These are phyloP conservation scores for Yarrowia divulgata DNA, from an alignment of 805 yeast species.

Conservation along the genomic window DNA sequence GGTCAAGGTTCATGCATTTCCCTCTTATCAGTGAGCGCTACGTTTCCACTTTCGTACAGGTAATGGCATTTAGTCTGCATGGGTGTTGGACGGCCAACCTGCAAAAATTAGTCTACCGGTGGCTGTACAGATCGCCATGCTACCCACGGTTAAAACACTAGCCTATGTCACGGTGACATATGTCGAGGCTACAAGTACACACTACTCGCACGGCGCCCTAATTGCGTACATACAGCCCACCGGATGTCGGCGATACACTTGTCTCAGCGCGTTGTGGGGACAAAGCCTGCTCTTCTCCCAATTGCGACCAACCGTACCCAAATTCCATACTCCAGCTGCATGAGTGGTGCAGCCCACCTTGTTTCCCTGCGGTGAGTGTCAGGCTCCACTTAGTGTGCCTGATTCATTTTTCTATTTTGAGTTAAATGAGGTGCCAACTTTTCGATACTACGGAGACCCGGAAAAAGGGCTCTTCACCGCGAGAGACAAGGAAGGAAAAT, in stretches of 20 bases:
- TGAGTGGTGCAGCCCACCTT: constrained; percentile 15
- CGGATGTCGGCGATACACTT: background rate
- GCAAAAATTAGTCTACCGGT: constrained; percentile 11
- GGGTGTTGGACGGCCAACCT: background rate
- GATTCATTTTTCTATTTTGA: constrained; percentile 37
- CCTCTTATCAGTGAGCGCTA: constrained; percentile 28
- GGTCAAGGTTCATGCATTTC: constrained; percentile 9
- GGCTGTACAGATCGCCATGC: constrained; percentile 14
- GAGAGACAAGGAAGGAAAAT: too few relatives aligned
- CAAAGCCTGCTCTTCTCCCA: background rate
- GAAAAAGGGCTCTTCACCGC: background rate
- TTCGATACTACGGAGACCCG: background rate
- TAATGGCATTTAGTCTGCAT: constrained; percentile 5
- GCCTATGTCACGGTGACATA: constrained; percentile 17
- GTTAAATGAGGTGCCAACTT: constrained; percentile 27
- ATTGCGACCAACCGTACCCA: constrained; percentile 2
- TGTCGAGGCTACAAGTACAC: background rate
- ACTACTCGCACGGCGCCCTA: too few relatives aligned
- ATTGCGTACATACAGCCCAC: background rate
- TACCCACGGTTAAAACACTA: background rate
- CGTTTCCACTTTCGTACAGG: constrained; percentile 17
- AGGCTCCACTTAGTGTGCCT: constrained; percentile 34
- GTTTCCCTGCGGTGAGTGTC: constrained; percentile 11
- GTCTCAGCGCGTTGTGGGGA: background rate
- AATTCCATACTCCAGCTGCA: background rate